These are phyloP conservation scores for Lineolata rhizophorae DNA, from an alignment of 495 filamentous ascomycete species.

Conservation along the genomic window DNA sequence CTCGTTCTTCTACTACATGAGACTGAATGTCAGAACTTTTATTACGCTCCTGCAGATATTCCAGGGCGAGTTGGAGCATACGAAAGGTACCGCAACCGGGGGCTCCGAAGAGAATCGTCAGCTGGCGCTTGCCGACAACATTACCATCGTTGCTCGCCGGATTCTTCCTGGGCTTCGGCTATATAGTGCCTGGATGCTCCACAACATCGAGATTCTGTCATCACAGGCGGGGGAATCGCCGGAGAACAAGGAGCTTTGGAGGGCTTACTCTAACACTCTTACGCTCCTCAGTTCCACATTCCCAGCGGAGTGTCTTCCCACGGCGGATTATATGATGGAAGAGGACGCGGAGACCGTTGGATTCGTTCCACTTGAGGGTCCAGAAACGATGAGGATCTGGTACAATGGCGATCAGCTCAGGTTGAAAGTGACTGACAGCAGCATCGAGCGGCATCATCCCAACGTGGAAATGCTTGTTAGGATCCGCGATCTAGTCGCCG, in stretches of 20 bases:
- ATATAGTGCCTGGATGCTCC: conserved; percentile 51
- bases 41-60: conserved; percentile 55
- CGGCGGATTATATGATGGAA: conserved; percentile 45
- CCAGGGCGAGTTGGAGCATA: conserved; percentile 39
- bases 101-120: conserved; percentile 7
- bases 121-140: conserved; percentile 26
- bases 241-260: conserved; percentile 61
- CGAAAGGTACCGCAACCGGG: conserved; percentile 24
- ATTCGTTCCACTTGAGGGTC: conserved; percentile 41
- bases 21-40: conserved; percentile 66
- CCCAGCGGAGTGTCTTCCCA: conserved; percentile 30
- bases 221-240: conserved; percentile 28
- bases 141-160: conserved; percentile 40
- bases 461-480: conserved; percentile 53
- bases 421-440: conserved; percentile 28
- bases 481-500: conserved; percentile 42
- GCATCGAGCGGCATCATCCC: conserved; percentile 32
- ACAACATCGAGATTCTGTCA: conserved; percentile 17
- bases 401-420: conserved; percentile 26
- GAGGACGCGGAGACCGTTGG: conserved; percentile 58
- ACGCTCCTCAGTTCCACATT: conserved; percentile 42
- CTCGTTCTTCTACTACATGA: conserved; percentile 50
- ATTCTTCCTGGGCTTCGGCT: conserved; percentile 47
- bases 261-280: conserved; percentile 42
- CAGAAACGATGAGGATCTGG: conserved; percentile 27